Conservation (phyloP, 345 rosid species). For the Arabidopsis thaliana region TAIR10.1 NC_003074.8:17911001-17911500, state of each 20-base stretch:
- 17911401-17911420: neutral
- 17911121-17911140: neutral
- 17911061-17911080: neutral
- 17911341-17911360: neutral
- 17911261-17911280: neutral
- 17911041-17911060: too few relatives aligned
- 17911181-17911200: neutral
- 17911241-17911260: neutral
- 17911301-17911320: neutral
- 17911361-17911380: neutral
- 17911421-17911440: neutral
- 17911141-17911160: neutral
- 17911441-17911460: neutral
- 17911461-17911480: neutral
- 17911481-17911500: too few relatives aligned
- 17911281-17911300: too few relatives aligned
- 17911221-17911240: neutral
- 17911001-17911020: neutral
- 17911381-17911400: neutral
- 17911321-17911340: neutral
- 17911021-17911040: neutral
- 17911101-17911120: neutral
- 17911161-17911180: neutral
- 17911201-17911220: neutral
- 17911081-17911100: neutral